phyloP scores from a whole-genome alignment of 257 asterid species.

The Ligustrum vulgare region DNA sequence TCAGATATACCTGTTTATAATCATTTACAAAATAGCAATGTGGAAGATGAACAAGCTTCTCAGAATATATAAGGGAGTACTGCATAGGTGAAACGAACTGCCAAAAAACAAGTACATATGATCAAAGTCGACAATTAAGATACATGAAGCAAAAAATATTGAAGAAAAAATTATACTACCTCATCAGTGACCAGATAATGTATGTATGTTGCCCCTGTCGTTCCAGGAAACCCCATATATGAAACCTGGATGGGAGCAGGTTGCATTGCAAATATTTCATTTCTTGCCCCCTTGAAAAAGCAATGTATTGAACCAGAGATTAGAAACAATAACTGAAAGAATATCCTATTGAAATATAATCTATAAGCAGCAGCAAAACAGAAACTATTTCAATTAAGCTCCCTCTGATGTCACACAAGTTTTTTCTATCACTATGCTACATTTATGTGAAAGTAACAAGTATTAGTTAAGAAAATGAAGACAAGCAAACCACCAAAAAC shows the following conservation, averaged over 20 bases:
- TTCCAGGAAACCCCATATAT: constrained; percentile 99
- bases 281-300: constrained; percentile 83
- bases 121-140: constrained; percentile 2
- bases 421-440: neutral
- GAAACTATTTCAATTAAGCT: constrained; percentile 17
- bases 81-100: constrained; percentile 94
- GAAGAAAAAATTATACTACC: constrained; percentile 39
- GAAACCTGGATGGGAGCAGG: constrained; percentile 99
- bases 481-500: constrained; percentile 9
- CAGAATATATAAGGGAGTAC: constrained; percentile 85
- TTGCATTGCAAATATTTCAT: constrained; percentile 98
- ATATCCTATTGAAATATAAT: neutral
- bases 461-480: neutral
- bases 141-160: neutral
- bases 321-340: constrained; percentile 15
- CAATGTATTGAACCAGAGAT: neutral
- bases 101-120: constrained; percentile 20
- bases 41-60: constrained; percentile 92
- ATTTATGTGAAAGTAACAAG: neutral
- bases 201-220: constrained; percentile 93
- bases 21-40: constrained; percentile 98
- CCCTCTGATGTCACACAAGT: neutral
- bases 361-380: neutral
- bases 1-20: constrained; percentile 79
- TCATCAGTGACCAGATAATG: constrained; percentile 95